A percentile compares a stretch with the other conserved stretches of the same genome.
phyloP scores from a whole-genome alignment of 164 flowering plant genomes.

The Malania oleifera region DNA sequence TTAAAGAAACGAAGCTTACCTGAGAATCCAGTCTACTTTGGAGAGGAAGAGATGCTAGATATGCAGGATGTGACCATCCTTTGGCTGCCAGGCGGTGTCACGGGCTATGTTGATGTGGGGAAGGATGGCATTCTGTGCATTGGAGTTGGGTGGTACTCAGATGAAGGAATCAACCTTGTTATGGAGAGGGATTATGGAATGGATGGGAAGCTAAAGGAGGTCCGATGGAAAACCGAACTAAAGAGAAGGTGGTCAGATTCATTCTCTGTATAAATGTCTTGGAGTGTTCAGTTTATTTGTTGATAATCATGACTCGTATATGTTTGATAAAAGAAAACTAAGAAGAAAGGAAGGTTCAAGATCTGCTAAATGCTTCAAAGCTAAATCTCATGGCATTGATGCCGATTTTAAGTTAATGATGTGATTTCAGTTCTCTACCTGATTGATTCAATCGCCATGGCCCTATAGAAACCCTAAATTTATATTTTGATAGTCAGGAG shows the following conservation, averaged over 20 bases:
- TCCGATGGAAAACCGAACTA: slow-evolving; percentile 71
- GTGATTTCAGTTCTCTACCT: no score
- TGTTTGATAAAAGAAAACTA: neutral
- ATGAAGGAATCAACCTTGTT: slow-evolving; percentile 89
- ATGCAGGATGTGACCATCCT: slow-evolving; percentile 76
- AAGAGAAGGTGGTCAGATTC: slow-evolving; percentile 91
- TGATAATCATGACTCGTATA: neutral
- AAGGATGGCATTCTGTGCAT: slow-evolving; percentile 81
- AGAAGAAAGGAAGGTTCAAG: no score
- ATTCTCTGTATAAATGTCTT: slow-evolving; percentile 23
- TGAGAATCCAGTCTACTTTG: slow-evolving; percentile 56
- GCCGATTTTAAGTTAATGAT: no score
- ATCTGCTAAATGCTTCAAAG: no score
- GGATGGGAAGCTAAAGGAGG: slow-evolving; percentile 91
- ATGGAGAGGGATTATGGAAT: slow-evolving; percentile 94
- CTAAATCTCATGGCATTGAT: no score
- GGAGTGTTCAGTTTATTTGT: neutral
- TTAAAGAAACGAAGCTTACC: slow-evolving; percentile 80
- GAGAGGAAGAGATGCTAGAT: slow-evolving; percentile 85
- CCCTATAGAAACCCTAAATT: no score
- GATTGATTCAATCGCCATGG: no score
- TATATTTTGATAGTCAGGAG: no score
- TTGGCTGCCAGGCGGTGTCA: slow-evolving; percentile 97
- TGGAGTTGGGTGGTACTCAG: slow-evolving; percentile 95
- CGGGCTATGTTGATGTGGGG: slow-evolving; percentile 71